Evolutionary conservation across 2,329 filamentous ascomycete genomes (phyloP).

Genomic region (Onygenales sp.): DNA sequence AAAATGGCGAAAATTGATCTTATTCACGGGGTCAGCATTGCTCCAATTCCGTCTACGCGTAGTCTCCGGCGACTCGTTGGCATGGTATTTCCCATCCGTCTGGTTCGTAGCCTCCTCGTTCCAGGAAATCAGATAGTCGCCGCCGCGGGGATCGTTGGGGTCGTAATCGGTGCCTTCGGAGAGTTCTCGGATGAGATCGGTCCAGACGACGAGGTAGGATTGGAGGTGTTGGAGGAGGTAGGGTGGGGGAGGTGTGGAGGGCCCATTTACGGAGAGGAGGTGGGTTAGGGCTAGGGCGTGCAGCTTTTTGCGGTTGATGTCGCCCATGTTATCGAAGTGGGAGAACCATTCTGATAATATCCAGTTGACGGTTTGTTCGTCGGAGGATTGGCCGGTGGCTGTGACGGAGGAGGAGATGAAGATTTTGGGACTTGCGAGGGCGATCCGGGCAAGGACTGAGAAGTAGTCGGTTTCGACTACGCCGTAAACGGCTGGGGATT

Average conservation of each 20-base stretch:
- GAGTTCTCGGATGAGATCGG: slow-evolving; percentile 36
- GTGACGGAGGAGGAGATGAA: slow-evolving; percentile 48
- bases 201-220: slow-evolving; percentile 39
- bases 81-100: slow-evolving; percentile 22
- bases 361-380: slow-evolving; percentile 32
- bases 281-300: slow-evolving; percentile 37
- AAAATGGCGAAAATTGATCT: slow-evolving; percentile 36
- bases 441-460: slow-evolving; percentile 68
- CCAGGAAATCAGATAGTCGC: slow-evolving; percentile 35
- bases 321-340: slow-evolving; percentile 40
- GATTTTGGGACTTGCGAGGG: slow-evolving; percentile 59
- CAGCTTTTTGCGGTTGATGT: slow-evolving; percentile 38
- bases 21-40: slow-evolving; percentile 32
- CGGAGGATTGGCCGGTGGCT: slow-evolving; percentile 20
- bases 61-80: slow-evolving; percentile 32
- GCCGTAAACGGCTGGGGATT: slow-evolving; percentile 58
- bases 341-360: slow-evolving; percentile 39
- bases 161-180: slow-evolving; percentile 32
- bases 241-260: slow-evolving; percentile 26
- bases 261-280: slow-evolving; percentile 30
- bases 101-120: slow-evolving; percentile 20
- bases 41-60: slow-evolving; percentile 31
- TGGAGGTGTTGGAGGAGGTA: slow-evolving; percentile 36
- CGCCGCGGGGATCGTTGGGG: slow-evolving; percentile 19
- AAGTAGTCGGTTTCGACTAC: slow-evolving; percentile 80